These are phyloP conservation scores for Corymbia maculata DNA, from an alignment of 345 rosid species.

Conservation along the genomic window DNA sequence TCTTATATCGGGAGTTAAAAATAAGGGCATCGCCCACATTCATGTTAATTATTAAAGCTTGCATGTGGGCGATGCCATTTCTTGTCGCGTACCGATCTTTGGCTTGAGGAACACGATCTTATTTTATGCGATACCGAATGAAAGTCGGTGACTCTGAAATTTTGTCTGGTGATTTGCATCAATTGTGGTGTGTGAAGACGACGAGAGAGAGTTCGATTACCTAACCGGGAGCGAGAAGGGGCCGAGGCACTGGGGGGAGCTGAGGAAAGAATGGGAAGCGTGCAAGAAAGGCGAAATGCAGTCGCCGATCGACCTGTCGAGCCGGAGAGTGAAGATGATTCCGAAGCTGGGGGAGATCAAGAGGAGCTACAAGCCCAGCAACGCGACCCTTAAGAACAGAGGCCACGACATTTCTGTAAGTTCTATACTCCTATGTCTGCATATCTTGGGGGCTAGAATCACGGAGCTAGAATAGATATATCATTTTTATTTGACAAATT, in stretches of 20 bases:
- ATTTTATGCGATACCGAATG: no score
- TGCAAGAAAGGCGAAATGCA: conserved; percentile 4
- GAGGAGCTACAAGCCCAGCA: conserved; percentile 18
- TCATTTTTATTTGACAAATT: not conserved
- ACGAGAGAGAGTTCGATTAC: conserved; percentile 51
- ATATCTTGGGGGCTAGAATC: no score
- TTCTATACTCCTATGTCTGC: not conserved
- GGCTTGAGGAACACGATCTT: not conserved
- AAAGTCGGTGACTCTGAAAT: not conserved
- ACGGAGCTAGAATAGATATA: not conserved
- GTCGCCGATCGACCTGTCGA: conserved; percentile 26
- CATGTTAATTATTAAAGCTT: not conserved
- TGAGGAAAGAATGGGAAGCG: conserved; percentile 20
- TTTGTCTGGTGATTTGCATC: not conserved
- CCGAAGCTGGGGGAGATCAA: not conserved
- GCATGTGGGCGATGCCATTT: no score
- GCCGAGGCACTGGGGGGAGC: conserved; percentile 39
- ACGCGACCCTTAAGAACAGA: conserved; percentile 33
- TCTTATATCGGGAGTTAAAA: not conserved
- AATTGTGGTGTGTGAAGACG: conserved; percentile 13
- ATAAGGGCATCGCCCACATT: not conserved
- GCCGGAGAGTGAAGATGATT: conserved; percentile 6
- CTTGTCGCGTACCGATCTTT: not conserved
- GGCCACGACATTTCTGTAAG: conserved; percentile 52
- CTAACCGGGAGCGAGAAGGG: conserved; percentile 25